Percentiles rank a stretch among this genome's conserved stretches.
These are phyloP conservation scores for Emmonsiellopsis sp. DNA, from an alignment of 2,329 filamentous ascomycete species.

Conservation along the genomic window DNA sequence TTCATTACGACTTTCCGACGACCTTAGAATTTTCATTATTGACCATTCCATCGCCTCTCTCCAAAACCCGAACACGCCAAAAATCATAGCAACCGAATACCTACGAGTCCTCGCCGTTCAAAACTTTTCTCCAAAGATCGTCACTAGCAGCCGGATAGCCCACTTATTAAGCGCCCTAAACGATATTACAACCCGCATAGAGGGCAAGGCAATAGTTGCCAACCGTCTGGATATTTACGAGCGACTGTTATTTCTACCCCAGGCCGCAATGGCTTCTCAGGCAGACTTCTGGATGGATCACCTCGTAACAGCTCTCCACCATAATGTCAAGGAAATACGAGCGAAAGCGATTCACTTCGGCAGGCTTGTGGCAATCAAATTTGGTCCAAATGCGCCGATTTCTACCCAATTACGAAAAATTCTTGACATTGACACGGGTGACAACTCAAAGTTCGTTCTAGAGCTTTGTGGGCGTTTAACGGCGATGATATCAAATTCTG, in stretches of 20 bases:
- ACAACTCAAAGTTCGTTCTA: conserved; percentile 56
- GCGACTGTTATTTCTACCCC: conserved; percentile 64
- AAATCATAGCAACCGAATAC: conserved; percentile 68
- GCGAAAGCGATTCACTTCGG: conserved; percentile 66
- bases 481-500: conserved; percentile 54
- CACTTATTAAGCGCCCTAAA: conserved; percentile 63
- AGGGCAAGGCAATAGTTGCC: conserved; percentile 71
- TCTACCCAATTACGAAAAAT: conserved; percentile 52
- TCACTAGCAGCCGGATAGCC: conserved; percentile 62
- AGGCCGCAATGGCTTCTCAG: conserved; percentile 59
- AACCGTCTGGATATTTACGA: conserved; percentile 72
- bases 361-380: conserved; percentile 56
- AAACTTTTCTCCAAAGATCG: conserved; percentile 64
- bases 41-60: conserved; percentile 71
- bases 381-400: conserved; percentile 61
- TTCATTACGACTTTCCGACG: conserved; percentile 59
- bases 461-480: conserved; percentile 60
- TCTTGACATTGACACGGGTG: conserved; percentile 42
- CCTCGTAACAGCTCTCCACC: conserved; percentile 73
- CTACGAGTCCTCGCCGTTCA: conserved; percentile 75
- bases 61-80: conserved; percentile 59
- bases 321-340: conserved; percentile 67
- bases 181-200: conserved; percentile 62
- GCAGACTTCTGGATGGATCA: conserved; percentile 71
- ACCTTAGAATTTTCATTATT: conserved; percentile 71